Conservation (phyloP, 78 protist species). For the Cavenderia fasciculata region DNA sequence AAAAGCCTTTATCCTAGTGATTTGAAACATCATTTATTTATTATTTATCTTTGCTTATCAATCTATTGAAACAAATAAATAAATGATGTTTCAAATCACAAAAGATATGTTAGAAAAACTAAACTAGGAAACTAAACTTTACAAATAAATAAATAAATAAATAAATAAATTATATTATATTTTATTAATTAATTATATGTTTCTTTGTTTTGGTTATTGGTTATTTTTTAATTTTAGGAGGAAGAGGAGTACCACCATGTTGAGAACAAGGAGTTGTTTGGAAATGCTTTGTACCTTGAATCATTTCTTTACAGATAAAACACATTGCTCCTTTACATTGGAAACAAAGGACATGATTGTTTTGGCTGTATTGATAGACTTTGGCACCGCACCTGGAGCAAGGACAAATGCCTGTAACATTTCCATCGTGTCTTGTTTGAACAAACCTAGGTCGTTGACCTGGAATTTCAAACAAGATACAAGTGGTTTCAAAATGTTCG, state of each 20-base stretch:
- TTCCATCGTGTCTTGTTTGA: neutral
- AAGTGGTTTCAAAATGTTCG: conserved; percentile 10
- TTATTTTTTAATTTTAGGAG: too few species aligned
- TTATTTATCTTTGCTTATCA: too few species aligned
- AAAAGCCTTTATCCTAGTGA: too few species aligned
- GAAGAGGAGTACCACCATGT: conserved; percentile 1
- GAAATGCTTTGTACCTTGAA: conserved; percentile 1
- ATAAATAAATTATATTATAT: too few species aligned
- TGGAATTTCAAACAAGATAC: neutral
- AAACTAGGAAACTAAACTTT: too few species aligned
- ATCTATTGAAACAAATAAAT: too few species aligned
- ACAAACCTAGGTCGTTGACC: neutral
- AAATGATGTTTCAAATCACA: too few species aligned
- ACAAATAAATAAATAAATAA: too few species aligned
- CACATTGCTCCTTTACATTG: conserved; percentile 3
- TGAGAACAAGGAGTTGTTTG: neutral
- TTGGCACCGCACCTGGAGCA: neutral
- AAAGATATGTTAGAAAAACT: too few species aligned
- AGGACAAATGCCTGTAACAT: neutral
- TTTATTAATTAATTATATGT: too few species aligned
- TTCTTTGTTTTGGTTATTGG: too few species aligned
- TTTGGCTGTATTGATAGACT: neutral
- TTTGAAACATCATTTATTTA: too few species aligned
- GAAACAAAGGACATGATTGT: neutral
- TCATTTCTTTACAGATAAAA: neutral